Percentiles rank a stretch among this genome's conserved stretches.
These are phyloP conservation scores for Mucor mucedo DNA, from an alignment of 371 early-diverging fungal genomes.

Conservation along the genomic window DNA sequence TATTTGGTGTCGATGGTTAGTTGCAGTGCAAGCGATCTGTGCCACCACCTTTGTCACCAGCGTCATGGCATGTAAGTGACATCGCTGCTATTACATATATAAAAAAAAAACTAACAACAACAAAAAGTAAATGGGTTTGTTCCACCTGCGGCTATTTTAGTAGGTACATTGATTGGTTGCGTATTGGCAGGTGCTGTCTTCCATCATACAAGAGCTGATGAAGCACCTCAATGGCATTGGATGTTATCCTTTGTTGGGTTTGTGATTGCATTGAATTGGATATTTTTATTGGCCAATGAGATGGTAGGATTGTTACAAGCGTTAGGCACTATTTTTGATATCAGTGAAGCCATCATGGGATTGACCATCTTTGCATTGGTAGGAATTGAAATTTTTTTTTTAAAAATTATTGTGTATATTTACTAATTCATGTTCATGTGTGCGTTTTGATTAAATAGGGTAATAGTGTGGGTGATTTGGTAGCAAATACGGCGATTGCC, in stretches of 20 bases:
- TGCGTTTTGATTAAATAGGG: conserved; percentile 47
- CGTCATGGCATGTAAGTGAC: conserved; percentile 43
- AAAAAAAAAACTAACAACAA: neutral
- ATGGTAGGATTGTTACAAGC: conserved; percentile 82
- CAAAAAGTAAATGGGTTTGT: conserved; percentile 28
- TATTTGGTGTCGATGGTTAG: conserved; percentile 53
- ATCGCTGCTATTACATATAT: neutral
- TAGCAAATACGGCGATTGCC: conserved; percentile 86
- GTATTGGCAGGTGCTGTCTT: conserved; percentile 25
- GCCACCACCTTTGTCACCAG: conserved; percentile 46
- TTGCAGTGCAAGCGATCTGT: conserved; percentile 43
- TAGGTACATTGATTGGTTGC: conserved; percentile 40
- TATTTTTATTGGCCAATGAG: conserved; percentile 78
- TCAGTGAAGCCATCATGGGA: conserved; percentile 84
- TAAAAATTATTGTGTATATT: neutral
- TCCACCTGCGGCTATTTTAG: conserved; percentile 6
- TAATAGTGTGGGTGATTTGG: conserved; percentile 83
- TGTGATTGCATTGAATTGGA: conserved; percentile 75
- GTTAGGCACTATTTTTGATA: conserved; percentile 71
- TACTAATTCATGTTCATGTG: too few relatives aligned
- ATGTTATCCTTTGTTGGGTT: conserved; percentile 74
- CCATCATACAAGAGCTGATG: conserved; percentile 25
- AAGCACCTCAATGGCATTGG: conserved; percentile 48
- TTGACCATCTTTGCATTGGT: conserved; percentile 84
- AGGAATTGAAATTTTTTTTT: conserved; percentile 9